These are phyloP conservation scores for Candida adriatica DNA, from an alignment of 805 yeast species.

Conservation along the genomic window DNA sequence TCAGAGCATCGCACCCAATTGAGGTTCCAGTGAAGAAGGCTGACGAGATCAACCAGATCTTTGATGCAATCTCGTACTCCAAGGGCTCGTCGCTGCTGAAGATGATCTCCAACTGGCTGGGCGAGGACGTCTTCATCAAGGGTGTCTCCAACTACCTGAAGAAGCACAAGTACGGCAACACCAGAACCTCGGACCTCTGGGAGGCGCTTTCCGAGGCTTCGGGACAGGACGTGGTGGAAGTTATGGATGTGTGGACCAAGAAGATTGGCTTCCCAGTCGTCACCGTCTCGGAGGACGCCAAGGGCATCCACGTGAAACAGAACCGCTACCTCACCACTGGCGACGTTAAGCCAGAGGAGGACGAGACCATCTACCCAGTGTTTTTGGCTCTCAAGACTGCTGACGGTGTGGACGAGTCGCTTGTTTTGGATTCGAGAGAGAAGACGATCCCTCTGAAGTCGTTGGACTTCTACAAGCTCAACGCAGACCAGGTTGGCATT, in stretches of 20 bases:
- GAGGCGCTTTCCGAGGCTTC: conserved; percentile 59
- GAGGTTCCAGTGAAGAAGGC: conserved; percentile 78
- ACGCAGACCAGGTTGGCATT: conserved; percentile 68
- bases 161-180: conserved; percentile 72
- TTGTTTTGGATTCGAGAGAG: conserved; percentile 46
- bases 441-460: conserved; percentile 38
- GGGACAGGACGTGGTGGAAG: conserved; percentile 63
- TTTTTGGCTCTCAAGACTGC: conserved; percentile 57
- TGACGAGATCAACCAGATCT: conserved; percentile 76
- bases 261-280: conserved; percentile 74
- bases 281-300: conserved; percentile 50
- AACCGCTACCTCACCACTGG: conserved; percentile 71
- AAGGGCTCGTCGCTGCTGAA: conserved; percentile 76
- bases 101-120: conserved; percentile 76
- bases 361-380: conserved; percentile 61
- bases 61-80: conserved; percentile 77
- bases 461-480: conserved; percentile 54
- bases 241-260: conserved; percentile 78
- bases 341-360: conserved; percentile 72
- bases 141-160: conserved; percentile 76
- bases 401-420: conserved; percentile 52
- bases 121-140: conserved; percentile 67
- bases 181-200: conserved; percentile 75
- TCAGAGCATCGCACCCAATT: conserved; percentile 80
- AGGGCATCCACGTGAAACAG: conserved; percentile 49